Evolutionary conservation across 1,284 basidiomycete genomes (phyloP).

Genomic region (Cutaneotrichosporon daszewskae): DNA sequence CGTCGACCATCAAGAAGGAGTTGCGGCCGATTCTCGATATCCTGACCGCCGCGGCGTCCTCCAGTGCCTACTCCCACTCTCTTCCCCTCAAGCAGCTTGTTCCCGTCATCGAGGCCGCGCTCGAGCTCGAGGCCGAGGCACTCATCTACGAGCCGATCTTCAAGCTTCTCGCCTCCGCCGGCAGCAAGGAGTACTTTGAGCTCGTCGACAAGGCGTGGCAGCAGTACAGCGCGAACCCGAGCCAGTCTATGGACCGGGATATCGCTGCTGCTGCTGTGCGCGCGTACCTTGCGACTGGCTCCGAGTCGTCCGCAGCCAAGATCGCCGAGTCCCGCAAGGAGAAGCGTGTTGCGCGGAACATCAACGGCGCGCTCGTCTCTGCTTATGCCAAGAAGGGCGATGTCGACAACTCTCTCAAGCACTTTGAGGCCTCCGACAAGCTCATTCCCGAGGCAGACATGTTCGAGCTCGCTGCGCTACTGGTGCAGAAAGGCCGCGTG

Average conservation of each 20-base stretch:
- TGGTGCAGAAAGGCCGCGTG: neutral
- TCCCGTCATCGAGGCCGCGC: neutral
- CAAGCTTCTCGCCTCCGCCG: slow-evolving; percentile 1
- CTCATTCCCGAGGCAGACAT: neutral
- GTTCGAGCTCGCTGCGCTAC: slow-evolving; percentile 27
- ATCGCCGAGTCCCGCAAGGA: neutral
- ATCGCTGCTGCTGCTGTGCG: too few species aligned
- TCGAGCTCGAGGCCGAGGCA: neutral
- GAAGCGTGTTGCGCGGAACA: neutral
- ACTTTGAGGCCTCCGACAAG: slow-evolving; percentile 54
- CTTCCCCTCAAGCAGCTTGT: neutral
- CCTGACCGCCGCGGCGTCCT: slow-evolving; percentile 3
- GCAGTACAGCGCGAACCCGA: too few species aligned
- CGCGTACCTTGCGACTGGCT: too few species aligned
- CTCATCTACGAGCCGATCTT: neutral
- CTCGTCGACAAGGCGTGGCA: neutral
- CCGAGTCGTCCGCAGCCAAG: neutral
- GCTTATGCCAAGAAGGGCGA: slow-evolving; percentile 64
- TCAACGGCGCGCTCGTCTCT: slow-evolving; percentile 55
- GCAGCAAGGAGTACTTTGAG: slow-evolving; percentile 3
- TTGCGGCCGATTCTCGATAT: neutral
- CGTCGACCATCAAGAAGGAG: slow-evolving; percentile 46
- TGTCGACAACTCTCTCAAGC: slow-evolving; percentile 58
- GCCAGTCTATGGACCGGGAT: too few species aligned
- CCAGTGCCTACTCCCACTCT: slow-evolving; percentile 3